Base-by-base conservation (phyloP, 192 early-diverging fungal genomes). In the Coemansia sp. region DNA sequence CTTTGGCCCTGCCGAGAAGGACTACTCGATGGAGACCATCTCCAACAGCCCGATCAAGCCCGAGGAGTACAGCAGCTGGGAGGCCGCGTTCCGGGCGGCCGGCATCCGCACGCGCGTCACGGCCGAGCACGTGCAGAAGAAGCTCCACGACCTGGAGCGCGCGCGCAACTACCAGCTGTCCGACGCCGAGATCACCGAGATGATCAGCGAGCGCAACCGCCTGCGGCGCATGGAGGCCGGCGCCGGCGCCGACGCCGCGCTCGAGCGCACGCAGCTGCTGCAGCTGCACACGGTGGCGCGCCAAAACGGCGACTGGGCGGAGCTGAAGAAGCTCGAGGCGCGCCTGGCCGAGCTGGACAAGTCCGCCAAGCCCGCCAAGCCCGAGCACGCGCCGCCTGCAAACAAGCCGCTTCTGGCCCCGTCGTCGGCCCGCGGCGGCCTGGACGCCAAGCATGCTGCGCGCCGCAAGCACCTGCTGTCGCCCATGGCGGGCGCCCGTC, bases 1-100 rank as follows among this genome's bases (percentile, higher is more conserved):
- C 32, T 88, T 88, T 58, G 91, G 90, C 22, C 78, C 83, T 29
- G 64, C 82, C 12, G 80, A 84, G 53, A 84, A 81, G 39, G 67
- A 62, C 17, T 90, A 87, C 58, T 81, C 82, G 7, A 91, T 90
- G 84, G 84, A 88, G 49, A 82, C 81, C 26, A 71, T 93, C 9
- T 93, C 91, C 2, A 93, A 93, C 51, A 61, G 68, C 44, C 55
- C 81, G 23, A 76, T 90, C 25, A 85, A 82, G 21, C 66, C 71
- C 44, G 70, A 82, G 23, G 88, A 90, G 55, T 83, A 81, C 46
- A 59, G 63, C 31, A 75, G 81, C 58, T 84, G 78, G 57, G 64
- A 82, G 17, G 62, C 63, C 2, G 79, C 76, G 3, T 48, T 83
- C n/a, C 76, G 75, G 45, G 52, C 52, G 21, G 80, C 83, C 8